Base-by-base conservation (phyloP, 805 yeast genomes). In the Ogataea thermomethanolica region DNA sequence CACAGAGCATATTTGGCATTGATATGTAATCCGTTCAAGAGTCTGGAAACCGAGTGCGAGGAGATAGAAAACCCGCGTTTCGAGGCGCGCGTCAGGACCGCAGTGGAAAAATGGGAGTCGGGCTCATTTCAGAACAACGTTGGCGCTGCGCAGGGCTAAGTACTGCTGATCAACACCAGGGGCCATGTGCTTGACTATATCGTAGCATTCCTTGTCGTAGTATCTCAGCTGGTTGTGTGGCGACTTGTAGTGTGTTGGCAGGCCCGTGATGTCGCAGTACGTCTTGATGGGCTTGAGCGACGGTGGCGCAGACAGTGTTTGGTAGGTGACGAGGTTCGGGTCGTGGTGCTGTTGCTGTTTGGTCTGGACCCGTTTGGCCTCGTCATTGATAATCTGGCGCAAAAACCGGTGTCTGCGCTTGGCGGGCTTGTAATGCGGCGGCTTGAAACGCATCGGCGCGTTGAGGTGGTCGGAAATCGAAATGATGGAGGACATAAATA, bases 151-250 rank as follows among this genome's bases (percentile, higher is more conserved):
- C 45, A 91, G 67, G 49, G 84, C 84, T 56, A 91, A 69, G 59
- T 89, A 91, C 61, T 89, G 95, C 64, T 91, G 98, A 62, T 91
- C 97, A 22, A 84, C 84, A 17, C 96, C 96, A 3, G 95, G 86
- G 1, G 89, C 82, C 79, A 91, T 78, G 47, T 78, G 78, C 58
- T 79, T 78, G 25, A 87, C 83, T 25, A 83, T 70, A 34, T 81
- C 85, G 60, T 78, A 90, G 23, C 91, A 81, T 61, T 91, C 97
- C 37, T 79, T 79, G 58, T 91, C 83, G 61, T 85, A 79, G 60
- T 79, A 91, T 41, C 96, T 69, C 37, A 91, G 66, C 29, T 84
- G 83, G 53, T 78, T 84, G 20, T 81, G 71, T 0, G 93, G 93
- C 20, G 82, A 73, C 56, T 76, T 81, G 68, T 91, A 91, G 23